Evolutionary conservation across 2,329 filamentous ascomycete genomes (phyloP), one percentile per base, ranked within the genome.

Genomic region (Paecilomyces formosus): DNA sequence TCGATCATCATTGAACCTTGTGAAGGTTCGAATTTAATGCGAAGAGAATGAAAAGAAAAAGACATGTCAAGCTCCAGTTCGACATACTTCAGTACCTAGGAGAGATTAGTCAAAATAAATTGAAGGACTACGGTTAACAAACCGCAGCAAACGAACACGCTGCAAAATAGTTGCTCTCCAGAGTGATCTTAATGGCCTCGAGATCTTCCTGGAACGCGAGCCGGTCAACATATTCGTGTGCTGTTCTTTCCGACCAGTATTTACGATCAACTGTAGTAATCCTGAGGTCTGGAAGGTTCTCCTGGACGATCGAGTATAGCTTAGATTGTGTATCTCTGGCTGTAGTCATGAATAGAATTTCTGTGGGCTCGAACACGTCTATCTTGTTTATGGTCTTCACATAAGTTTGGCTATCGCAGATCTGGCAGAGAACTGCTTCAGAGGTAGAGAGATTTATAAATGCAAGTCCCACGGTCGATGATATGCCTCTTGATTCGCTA

Each of bases 1-100:
- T 97, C 93, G 65, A 97, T 95, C 84, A 96, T 90, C 92, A 97
- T 96, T 0, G 91, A 90, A 24, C 93, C 89, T 69, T 96, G 90
- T 0, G 91, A 92, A 0, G 92, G 88, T 66, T 93, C 88, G 65
- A 96, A 97, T 62, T 86, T 88, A 68, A 97, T 88, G 3, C 91
- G 85, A 31, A 97, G 82, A 21, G 92, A 92, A 69, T 94, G 88
- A n/a, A 82, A 79, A 3, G 85, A 81, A 69, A 96, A 94, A 0
- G 81, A 84, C 60, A 88, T 81, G 3, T 80, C 80, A 61, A 91
- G 81, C 6, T 85, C 84, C 1, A 88, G 74, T 58, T 96, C 89
- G 53, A 95, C 82, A 70, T 90, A 96, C 66, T 90, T 90, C 70
- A 97, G 79, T 3, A 81, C 88, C 90, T 96, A 56, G 3, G 49